Percentiles rank a stretch among this genome's conserved stretches.
Conservation (phyloP, 2,329 filamentous ascomycete genomes). For the Neocucurbitaria cava region DNA sequence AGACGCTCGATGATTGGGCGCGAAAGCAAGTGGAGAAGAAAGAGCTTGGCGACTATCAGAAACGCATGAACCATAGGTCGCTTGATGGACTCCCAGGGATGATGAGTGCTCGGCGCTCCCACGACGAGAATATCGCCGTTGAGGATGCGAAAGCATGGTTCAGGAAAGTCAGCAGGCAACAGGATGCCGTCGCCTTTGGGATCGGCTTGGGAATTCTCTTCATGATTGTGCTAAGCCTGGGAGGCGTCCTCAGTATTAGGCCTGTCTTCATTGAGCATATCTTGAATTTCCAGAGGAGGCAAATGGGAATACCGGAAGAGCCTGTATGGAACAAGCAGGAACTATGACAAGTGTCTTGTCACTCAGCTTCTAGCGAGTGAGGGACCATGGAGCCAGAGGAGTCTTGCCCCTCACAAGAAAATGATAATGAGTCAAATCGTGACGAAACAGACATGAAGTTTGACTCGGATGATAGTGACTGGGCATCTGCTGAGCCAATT, state of each 20-base stretch:
- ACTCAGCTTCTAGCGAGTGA: background rate
- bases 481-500: too few relatives aligned
- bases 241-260: slow-evolving; percentile 24
- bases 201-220: slow-evolving; percentile 25
- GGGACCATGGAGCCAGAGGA: too few relatives aligned
- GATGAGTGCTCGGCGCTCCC: slow-evolving; percentile 56
- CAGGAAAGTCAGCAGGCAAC: slow-evolving; percentile 31
- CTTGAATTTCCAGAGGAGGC: slow-evolving; percentile 31
- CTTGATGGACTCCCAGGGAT: slow-evolving; percentile 34
- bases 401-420: too few relatives aligned
- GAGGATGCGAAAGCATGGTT: slow-evolving; percentile 48
- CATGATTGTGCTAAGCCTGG: slow-evolving; percentile 27
- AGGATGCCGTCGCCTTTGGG: slow-evolving; percentile 29
- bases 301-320: slow-evolving; percentile 26
- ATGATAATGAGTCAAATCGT: too few relatives aligned
- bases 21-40: slow-evolving; percentile 58
- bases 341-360: slow-evolving; percentile 3
- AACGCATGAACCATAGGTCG: slow-evolving; percentile 57
- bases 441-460: too few relatives aligned
- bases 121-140: slow-evolving; percentile 54
- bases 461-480: too few relatives aligned
- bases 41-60: slow-evolving; percentile 63
- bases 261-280: slow-evolving; percentile 28
- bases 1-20: slow-evolving; percentile 63
- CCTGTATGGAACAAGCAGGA: slow-evolving; percentile 15